These are phyloP conservation scores for Ascosphaera apis DNA, from an alignment of 2,329 filamentous ascomycete genomes.

Conservation along the genomic window DNA sequence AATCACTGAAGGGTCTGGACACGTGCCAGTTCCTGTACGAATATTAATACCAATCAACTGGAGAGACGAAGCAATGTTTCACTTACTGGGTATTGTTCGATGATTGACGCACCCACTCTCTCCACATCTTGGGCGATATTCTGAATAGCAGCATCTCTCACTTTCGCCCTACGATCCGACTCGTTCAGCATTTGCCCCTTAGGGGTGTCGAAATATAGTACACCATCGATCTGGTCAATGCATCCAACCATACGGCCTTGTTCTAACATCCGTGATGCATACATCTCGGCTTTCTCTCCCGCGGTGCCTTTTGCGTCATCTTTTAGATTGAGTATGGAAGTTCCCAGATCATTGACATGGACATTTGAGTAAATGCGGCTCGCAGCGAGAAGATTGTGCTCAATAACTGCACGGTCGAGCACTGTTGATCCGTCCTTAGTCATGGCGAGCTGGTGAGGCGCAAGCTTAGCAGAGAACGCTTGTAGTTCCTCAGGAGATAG, in stretches of 20 bases:
- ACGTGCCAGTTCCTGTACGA: too few species aligned
- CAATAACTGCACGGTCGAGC: constrained; percentile 74
- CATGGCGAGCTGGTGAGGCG: constrained; percentile 71
- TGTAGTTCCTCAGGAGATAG: constrained; percentile 62
- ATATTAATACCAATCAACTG: too few species aligned
- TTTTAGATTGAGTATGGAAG: constrained; percentile 47
- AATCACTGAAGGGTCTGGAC: too few species aligned
- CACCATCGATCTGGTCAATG: constrained; percentile 79
- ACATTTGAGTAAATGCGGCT: constrained; percentile 64
- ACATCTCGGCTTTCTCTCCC: constrained; percentile 64
- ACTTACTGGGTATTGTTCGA: constrained; percentile 54
- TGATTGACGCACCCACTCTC: constrained; percentile 57
- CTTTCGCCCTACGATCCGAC: constrained; percentile 48
- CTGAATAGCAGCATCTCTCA: constrained; percentile 79
- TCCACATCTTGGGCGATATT: constrained; percentile 75
- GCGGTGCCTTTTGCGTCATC: constrained; percentile 18
- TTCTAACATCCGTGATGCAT: constrained; percentile 87
- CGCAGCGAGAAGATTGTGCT: constrained; percentile 80
- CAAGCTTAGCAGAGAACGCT: constrained; percentile 58
- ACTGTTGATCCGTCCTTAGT: constrained; percentile 85
- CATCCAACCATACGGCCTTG: constrained; percentile 68
- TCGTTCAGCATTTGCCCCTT: constrained; percentile 44
- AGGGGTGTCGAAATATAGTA: constrained; percentile 63
- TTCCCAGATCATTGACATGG: constrained; percentile 48
- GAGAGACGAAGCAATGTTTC: not conserved